Conservation (phyloP, 768 basidiomycete genomes). For the Flagelloscypha sp. region DNA sequence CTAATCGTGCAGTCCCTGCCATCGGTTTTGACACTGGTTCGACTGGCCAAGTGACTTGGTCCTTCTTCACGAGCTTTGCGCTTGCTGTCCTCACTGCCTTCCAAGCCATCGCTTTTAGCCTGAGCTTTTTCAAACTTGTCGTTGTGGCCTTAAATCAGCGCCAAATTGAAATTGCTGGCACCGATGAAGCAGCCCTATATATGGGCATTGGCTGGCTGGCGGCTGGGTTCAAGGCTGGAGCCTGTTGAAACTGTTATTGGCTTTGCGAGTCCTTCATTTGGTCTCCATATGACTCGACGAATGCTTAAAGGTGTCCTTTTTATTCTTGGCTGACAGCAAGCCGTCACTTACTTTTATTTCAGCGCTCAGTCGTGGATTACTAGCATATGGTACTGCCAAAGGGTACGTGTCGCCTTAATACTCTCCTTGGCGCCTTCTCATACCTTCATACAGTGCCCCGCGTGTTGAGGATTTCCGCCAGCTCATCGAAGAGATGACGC, state of each 20-base stretch:
- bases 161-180: conserved; percentile 36
- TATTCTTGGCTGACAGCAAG: too few relatives aligned
- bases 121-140: conserved; percentile 52
- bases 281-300: conserved; percentile 44
- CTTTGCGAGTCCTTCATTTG: conserved; percentile 49
- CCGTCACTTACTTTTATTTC: too few relatives aligned
- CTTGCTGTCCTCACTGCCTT: conserved; percentile 51
- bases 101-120: conserved; percentile 49
- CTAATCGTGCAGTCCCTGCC: conserved; percentile 13
- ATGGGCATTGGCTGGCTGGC: conserved; percentile 62
- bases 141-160: conserved; percentile 43
- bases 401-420: conserved; percentile 38
- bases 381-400: conserved; percentile 57
- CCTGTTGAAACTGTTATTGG: conserved; percentile 58
- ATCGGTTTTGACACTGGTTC: conserved; percentile 45
- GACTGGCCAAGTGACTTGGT: conserved; percentile 41
- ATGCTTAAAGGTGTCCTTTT: conserved; percentile 49
- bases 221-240: conserved; percentile 52
- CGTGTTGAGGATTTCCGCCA: conserved; percentile 42
- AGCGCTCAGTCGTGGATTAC: conserved; percentile 40
- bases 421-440: background rate
- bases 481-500: conserved; percentile 34
- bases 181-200: conserved; percentile 40
- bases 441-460: conserved; percentile 35
- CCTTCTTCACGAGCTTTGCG: conserved; percentile 51